Percentiles rank a stretch among this genome's conserved stretches.
Conservation (phyloP, 2,329 filamentous ascomycete genomes). For the Neonectria neomacrospora region DNA sequence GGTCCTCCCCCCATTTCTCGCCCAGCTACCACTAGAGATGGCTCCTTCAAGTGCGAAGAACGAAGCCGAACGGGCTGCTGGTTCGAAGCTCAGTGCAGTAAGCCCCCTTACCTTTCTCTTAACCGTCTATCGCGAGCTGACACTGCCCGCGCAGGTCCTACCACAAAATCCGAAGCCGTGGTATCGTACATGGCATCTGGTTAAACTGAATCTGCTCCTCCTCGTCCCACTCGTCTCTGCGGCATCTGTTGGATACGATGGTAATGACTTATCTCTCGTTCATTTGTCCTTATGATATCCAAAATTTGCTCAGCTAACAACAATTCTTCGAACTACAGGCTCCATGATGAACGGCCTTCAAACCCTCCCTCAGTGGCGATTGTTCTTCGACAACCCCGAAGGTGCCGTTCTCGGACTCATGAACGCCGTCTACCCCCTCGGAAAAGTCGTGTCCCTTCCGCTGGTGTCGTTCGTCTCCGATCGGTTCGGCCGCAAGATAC, state of each 20-base stretch:
- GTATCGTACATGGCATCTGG: slow-evolving; percentile 54
- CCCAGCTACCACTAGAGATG: neutral
- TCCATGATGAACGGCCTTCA: slow-evolving; percentile 58
- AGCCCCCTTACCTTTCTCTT: neutral
- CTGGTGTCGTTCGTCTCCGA: slow-evolving; percentile 51
- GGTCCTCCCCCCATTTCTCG: neutral
- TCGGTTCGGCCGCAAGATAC: slow-evolving; percentile 51
- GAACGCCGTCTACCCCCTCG: slow-evolving; percentile 50
- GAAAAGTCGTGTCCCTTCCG: slow-evolving; percentile 50
- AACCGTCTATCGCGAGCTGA: neutral
- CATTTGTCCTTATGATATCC: too few species aligned
- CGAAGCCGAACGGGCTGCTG: neutral
- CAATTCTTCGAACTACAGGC: slow-evolving; percentile 25
- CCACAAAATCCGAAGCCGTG: slow-evolving; percentile 52
- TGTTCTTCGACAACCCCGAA: slow-evolving; percentile 51
- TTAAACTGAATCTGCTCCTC: slow-evolving; percentile 55
- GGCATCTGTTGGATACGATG: slow-evolving; percentile 55
- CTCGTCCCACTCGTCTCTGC: slow-evolving; percentile 55
- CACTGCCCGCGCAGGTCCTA: slow-evolving; percentile 42
- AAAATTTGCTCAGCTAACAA: neutral
- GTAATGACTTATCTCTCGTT: slow-evolving; percentile 30
- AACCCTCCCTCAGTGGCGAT: slow-evolving; percentile 52
- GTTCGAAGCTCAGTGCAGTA: slow-evolving; percentile 12
- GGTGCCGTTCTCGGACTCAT: slow-evolving; percentile 50
- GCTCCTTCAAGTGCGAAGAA: neutral